Evolutionary conservation across 305 asterid genomes (phyloP).

Genomic region (Fraxinus greggii): DNA sequence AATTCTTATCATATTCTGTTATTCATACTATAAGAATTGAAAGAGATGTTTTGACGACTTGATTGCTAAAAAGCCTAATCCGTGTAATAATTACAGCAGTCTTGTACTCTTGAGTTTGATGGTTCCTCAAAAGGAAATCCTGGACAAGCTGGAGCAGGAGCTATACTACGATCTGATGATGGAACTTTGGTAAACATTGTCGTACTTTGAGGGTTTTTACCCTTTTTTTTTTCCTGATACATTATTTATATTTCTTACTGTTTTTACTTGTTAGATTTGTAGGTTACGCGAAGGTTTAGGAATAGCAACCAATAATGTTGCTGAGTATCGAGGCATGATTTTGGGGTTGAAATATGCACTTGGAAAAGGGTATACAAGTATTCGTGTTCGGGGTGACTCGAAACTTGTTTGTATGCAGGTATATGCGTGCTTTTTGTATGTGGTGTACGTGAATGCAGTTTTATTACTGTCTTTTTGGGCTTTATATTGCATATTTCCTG

Average conservation of each 20-base stretch:
- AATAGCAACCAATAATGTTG: slow-evolving; percentile 76
- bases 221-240: slow-evolving; percentile 4
- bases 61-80: slow-evolving; percentile 21
- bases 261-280: slow-evolving; percentile 56
- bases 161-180: slow-evolving; percentile 80
- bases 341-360: slow-evolving; percentile 84
- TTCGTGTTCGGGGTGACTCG: slow-evolving; percentile 94
- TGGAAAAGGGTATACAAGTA: slow-evolving; percentile 70
- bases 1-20: not conserved
- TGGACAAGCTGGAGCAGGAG: slow-evolving; percentile 99
- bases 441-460: not conserved
- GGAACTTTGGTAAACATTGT: slow-evolving; percentile 67
- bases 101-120: slow-evolving; percentile 92
- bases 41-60: not conserved
- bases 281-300: slow-evolving; percentile 95
- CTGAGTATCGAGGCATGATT: slow-evolving; percentile 92
- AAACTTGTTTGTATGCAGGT: slow-evolving; percentile 99
- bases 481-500: not conserved
- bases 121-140: slow-evolving; percentile 99
- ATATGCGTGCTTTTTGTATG: slow-evolving; percentile 2
- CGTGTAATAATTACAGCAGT: slow-evolving; percentile 42
- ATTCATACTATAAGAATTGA: slow-evolving; percentile 2
- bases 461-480: not conserved
- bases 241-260: slow-evolving; percentile 24
- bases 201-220: slow-evolving; percentile 10